A percentile compares a stretch with the other conserved stretches of the same genome.
Evolutionary conservation across 129 eudicot genomes (phyloP).

Genomic region (carrot (Daucus carota)): DH1_v3.0 NC_030386.2:21114501-21115000

Average conservation of each 20-base stretch:
- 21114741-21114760: background rate
- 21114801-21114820: background rate
- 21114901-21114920: conserved; percentile 54
- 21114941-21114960: conserved; percentile 98
- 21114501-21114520: background rate
- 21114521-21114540: background rate
- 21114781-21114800: background rate
- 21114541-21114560: background rate
- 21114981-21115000: conserved; percentile 86
- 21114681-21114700: background rate
- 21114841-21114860: background rate
- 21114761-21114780: background rate
- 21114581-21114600: background rate
- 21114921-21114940: conserved; percentile 97
- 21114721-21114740: background rate
- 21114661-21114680: background rate
- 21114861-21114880: background rate
- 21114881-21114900: background rate
- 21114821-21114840: background rate
- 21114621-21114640: background rate
- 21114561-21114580: background rate
- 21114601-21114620: background rate
- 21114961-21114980: conserved; percentile 92
- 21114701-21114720: background rate
- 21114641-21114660: background rate